Evolutionary conservation across 129 eudicot genomes (phyloP).

Genomic region (Flaveria ramosissima): DNA sequence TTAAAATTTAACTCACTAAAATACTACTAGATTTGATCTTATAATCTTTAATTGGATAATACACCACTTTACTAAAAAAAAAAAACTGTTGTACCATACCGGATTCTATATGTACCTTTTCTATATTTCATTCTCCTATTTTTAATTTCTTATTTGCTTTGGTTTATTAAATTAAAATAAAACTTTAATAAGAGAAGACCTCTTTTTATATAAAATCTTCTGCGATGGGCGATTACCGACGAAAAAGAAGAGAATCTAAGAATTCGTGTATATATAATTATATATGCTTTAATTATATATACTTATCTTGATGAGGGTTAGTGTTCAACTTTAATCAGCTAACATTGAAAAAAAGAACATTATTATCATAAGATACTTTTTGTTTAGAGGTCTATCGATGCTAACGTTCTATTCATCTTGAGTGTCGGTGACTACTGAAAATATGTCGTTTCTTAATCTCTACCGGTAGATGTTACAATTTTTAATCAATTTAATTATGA

Average conservation of each 20-base stretch:
- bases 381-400: conserved; percentile 11
- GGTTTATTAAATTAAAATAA: neutral
- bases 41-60: too few relatives aligned
- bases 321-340: neutral
- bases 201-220: neutral
- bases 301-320: conserved; percentile 19
- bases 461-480: conserved; percentile 10
- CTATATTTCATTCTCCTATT: neutral
- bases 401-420: conserved; percentile 21
- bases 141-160: too few relatives aligned
- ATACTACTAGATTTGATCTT: too few relatives aligned
- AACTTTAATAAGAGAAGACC: neutral
- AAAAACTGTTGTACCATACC: neutral
- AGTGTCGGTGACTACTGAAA: conserved; percentile 33
- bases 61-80: too few relatives aligned
- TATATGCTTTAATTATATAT: conserved; percentile 7
- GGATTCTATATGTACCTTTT: neutral
- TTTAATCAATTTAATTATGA: conserved; percentile 21
- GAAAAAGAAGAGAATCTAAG: neutral
- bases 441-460: conserved; percentile 23
- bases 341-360: neutral
- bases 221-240: neutral
- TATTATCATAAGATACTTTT: neutral
- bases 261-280: neutral
- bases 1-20: too few relatives aligned